phyloP scores from a whole-genome alignment of 371 early-diverging fungal genomes.

The Lichtheimia corymbifera region DNA sequence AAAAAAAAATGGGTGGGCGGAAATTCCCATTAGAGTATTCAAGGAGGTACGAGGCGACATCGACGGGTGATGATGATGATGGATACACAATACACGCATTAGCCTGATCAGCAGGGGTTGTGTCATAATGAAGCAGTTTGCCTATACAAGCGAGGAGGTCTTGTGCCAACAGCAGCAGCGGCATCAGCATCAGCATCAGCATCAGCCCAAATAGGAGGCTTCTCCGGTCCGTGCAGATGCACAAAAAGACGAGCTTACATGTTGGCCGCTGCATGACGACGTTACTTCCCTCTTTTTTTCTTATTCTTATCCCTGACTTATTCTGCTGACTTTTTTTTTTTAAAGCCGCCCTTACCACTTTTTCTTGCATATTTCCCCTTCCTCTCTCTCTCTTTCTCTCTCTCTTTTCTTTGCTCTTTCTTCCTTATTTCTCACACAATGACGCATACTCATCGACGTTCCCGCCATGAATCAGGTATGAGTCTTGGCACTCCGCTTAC shows the following conservation, averaged over 20 bases:
- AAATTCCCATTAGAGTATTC: no score
- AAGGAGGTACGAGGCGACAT: no score
- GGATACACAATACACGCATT: no score
- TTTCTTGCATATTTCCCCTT: background rate
- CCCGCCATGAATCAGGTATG: constrained; percentile 4
- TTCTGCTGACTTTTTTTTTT: background rate
- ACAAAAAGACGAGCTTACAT: constrained; percentile 21
- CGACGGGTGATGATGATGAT: no score
- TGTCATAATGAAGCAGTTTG: constrained; percentile 7
- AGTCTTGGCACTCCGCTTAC: background rate
- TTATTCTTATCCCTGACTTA: constrained; percentile 12
- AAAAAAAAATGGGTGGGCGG: no score
- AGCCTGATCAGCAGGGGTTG: constrained; percentile 11
- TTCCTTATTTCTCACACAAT: constrained; percentile 1
- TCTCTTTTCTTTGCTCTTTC: background rate
- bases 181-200: background rate
- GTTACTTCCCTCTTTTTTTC: constrained; percentile 1
- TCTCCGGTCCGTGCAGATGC: constrained; percentile 5
- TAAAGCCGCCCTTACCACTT: background rate
- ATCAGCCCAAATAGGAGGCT: constrained; percentile 10
- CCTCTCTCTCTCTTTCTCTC: background rate
- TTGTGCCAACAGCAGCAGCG: constrained; percentile 3
- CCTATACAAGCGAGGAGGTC: constrained; percentile 3
- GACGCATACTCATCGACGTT: constrained; percentile 3
- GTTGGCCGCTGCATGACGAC: constrained; percentile 17